Percentiles rank a stretch among this genome's conserved stretches.
phyloP scores from a whole-genome alignment of 1,284 basidiomycete species.

The Dichomitus squalens region DNA sequence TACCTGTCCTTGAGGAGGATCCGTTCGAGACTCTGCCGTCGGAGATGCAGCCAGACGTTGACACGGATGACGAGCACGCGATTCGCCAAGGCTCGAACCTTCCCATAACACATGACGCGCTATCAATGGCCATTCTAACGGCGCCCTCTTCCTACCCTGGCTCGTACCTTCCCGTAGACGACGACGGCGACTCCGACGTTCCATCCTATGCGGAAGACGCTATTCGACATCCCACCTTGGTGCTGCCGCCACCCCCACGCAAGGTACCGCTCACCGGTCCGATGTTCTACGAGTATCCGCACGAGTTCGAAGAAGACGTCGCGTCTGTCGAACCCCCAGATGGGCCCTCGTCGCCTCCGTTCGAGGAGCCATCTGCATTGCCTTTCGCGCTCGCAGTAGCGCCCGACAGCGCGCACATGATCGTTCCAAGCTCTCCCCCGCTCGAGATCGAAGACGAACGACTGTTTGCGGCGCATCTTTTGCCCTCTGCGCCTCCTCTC shows the following conservation, averaged over 20 bases:
- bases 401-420: constrained; percentile 1
- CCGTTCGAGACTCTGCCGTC: constrained; percentile 22
- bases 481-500: constrained; percentile 16
- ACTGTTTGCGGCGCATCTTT: not conserved
- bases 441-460: constrained; percentile 12
- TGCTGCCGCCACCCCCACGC: constrained; percentile 31
- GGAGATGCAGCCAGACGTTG: constrained; percentile 14
- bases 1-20: constrained; percentile 32
- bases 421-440: constrained; percentile 19
- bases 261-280: constrained; percentile 29
- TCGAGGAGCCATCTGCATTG: constrained; percentile 28
- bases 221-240: constrained; percentile 21
- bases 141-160: constrained; percentile 1
- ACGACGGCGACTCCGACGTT: constrained; percentile 13
- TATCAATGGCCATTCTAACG: not conserved
- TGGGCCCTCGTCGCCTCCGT: constrained; percentile 30
- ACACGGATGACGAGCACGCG: constrained; percentile 5
- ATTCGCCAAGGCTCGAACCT: constrained; percentile 8
- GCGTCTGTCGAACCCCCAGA: constrained; percentile 22
- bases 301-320: constrained; percentile 34
- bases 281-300: constrained; percentile 35
- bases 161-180: not conserved
- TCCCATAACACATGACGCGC: constrained; percentile 16
- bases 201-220: constrained; percentile 31
- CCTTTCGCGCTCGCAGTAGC: constrained; percentile 18